Conservation (phyloP, 768 basidiomycete species). For the Ramaria rubella region DNA sequence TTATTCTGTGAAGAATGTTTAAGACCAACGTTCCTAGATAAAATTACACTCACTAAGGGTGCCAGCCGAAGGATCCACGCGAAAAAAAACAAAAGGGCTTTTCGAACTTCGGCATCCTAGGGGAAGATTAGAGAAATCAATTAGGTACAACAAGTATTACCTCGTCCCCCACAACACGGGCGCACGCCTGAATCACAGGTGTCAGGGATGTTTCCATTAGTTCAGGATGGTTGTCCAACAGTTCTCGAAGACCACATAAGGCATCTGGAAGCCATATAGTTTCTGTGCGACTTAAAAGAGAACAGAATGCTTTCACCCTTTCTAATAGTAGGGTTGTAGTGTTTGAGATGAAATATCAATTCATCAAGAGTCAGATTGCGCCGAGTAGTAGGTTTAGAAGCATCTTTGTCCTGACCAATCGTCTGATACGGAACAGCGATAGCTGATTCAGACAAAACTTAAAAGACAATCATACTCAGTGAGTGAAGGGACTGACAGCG, state of each 20-base stretch:
- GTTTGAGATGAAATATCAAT: slow-evolving; percentile 70
- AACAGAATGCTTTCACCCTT: slow-evolving; percentile 45
- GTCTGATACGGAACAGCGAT: slow-evolving; percentile 87
- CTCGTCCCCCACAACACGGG: slow-evolving; percentile 77
- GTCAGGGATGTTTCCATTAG: slow-evolving; percentile 48
- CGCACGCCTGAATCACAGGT: slow-evolving; percentile 50
- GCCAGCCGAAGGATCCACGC: slow-evolving; percentile 66
- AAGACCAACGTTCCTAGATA: background rate
- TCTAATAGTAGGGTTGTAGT: slow-evolving; percentile 71
- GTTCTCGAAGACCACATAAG: slow-evolving; percentile 61
- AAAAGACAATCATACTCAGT: background rate
- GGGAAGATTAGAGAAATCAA: slow-evolving; percentile 6
- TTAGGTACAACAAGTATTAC: slow-evolving; percentile 36
- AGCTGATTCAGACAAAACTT: slow-evolving; percentile 38
- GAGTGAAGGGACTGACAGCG: slow-evolving; percentile 55
- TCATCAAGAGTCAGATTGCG: slow-evolving; percentile 72
- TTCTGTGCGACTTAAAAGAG: background rate
- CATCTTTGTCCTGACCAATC: slow-evolving; percentile 52
- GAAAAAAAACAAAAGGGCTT: slow-evolving; percentile 60
- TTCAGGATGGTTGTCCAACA: slow-evolving; percentile 56
- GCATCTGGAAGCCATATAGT: slow-evolving; percentile 41
- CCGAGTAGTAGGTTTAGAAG: slow-evolving; percentile 60
- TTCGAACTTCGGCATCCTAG: slow-evolving; percentile 78
- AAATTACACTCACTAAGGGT: slow-evolving; percentile 38
- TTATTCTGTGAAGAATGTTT: slow-evolving; percentile 42